A percentile compares a stretch with the other conserved stretches of the same genome.
phyloP scores from a whole-genome alignment of 352 stramenopile genomes.

The Pythium inflatum region DNA sequence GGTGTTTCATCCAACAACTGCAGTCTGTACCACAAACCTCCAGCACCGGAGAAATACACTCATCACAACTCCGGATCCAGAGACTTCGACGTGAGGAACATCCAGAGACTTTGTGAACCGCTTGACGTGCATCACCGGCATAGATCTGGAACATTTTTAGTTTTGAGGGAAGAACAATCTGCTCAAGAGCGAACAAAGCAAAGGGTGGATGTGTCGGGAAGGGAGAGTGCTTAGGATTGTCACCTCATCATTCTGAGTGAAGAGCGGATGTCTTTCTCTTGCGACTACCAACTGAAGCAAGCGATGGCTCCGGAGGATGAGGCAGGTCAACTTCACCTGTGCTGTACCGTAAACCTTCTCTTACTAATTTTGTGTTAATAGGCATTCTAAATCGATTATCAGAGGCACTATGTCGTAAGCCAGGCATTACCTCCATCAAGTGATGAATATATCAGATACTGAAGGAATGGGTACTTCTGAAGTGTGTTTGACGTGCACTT shows the following conservation, averaged over 20 bases:
- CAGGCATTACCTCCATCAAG: no score
- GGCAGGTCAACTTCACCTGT: neutral
- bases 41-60: neutral
- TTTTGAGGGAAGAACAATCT: no score
- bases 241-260: slow-evolving; percentile 18
- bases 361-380: neutral
- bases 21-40: no score
- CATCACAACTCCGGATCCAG: neutral
- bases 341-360: neutral
- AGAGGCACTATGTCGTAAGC: no score
- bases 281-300: slow-evolving; percentile 23
- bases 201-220: no score
- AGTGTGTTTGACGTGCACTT: slow-evolving; percentile 4
- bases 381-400: no score
- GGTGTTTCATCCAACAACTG: no score
- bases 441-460: neutral
- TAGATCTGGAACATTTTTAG: no score
- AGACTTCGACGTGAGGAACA: neutral
- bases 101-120: no score
- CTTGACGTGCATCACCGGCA: no score
- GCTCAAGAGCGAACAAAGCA: no score
- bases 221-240: neutral
- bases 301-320: slow-evolving; percentile 12
- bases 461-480: slow-evolving; percentile 12
- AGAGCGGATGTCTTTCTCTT: slow-evolving; percentile 1